A percentile compares a stretch with the other conserved stretches of the same genome.
Evolutionary conservation across 805 yeast species (phyloP).

Genomic region (Yueomyces sp.): DNA sequence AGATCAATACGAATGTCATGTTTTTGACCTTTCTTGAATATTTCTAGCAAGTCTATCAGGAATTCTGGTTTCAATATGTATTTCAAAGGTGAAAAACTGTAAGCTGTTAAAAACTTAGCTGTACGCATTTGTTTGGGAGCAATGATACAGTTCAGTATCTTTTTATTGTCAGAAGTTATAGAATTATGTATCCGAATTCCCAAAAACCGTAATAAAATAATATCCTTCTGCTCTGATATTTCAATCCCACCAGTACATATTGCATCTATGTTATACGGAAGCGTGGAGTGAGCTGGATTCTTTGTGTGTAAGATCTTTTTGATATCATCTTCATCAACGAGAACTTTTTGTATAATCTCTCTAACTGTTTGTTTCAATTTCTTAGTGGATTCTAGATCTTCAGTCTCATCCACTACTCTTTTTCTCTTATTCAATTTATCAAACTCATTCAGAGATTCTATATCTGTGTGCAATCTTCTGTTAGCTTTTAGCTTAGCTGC

Average conservation of each 20-base stretch:
- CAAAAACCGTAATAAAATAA: constrained; percentile 28
- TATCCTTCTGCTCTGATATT: constrained; percentile 29
- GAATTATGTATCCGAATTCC: constrained; percentile 42
- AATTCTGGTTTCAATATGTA: constrained; percentile 44
- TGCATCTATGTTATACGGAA: constrained; percentile 30
- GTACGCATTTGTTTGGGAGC: constrained; percentile 81
- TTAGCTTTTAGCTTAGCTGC: constrained; percentile 62
- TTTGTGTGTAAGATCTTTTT: neutral
- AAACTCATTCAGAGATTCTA: constrained; percentile 52
- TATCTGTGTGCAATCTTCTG: constrained; percentile 50
- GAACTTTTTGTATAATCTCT: neutral
- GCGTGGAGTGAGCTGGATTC: neutral
- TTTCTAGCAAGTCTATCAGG: constrained; percentile 32
- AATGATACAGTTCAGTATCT: constrained; percentile 38
- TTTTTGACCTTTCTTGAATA: constrained; percentile 6
- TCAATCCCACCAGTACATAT: constrained; percentile 49
- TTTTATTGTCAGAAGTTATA: constrained; percentile 6
- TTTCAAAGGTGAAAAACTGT: constrained; percentile 40
- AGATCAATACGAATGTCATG: constrained; percentile 10
- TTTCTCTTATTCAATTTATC: constrained; percentile 35
- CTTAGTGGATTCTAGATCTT: constrained; percentile 19
- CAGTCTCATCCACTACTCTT: constrained; percentile 29
- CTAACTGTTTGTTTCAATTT: constrained; percentile 13
- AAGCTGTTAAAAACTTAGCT: constrained; percentile 66
- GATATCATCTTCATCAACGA: neutral